phyloP scores from a whole-genome alignment of 768 basidiomycete genomes.

The Austroboletus eburneus region DNA sequence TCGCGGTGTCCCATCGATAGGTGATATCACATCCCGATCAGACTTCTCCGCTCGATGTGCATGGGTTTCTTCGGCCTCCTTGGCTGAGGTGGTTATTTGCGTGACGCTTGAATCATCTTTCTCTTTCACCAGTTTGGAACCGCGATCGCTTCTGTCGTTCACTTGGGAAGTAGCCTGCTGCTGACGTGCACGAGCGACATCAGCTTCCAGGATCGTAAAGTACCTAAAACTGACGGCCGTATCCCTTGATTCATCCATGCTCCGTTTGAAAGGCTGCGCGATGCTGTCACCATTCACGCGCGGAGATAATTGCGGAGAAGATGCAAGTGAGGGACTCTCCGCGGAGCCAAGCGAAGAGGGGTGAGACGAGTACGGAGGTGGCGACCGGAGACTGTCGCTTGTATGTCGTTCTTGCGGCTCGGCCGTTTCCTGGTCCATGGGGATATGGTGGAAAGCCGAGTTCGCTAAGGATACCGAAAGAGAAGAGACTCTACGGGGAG shows the following conservation, averaged over 20 bases:
- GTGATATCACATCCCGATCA: constrained; percentile 20
- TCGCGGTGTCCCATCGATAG: constrained; percentile 38
- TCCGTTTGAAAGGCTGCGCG: constrained; percentile 39
- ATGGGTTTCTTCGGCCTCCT: constrained; percentile 8
- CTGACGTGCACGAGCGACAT: constrained; percentile 30
- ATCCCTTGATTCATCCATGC: constrained; percentile 45
- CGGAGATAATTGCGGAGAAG: constrained; percentile 21
- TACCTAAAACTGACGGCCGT: constrained; percentile 46
- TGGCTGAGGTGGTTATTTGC: constrained; percentile 7
- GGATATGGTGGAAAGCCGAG: constrained; percentile 53
- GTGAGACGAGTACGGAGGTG: constrained; percentile 36
- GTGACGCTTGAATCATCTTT: constrained; percentile 10
- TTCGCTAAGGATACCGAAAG: constrained; percentile 69
- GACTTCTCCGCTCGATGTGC: constrained; percentile 15
- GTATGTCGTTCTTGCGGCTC: constrained; percentile 13
- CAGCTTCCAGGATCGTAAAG: constrained; percentile 41
- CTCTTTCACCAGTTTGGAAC: constrained; percentile 5
- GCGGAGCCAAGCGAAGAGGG: constrained; percentile 30
- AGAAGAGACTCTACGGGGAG: constrained; percentile 47
- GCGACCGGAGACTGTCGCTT: constrained; percentile 23
- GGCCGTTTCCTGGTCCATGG: constrained; percentile 24
- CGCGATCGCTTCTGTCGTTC: constrained; percentile 9
- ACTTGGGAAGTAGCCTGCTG: constrained; percentile 8
- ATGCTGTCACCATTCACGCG: constrained; percentile 23
- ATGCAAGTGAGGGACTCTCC: constrained; percentile 16